Evolutionary conservation across 495 filamentous ascomycete genomes (phyloP), one percentile per base, ranked within the genome.

Genomic region (Tuber melanosporum): DNA sequence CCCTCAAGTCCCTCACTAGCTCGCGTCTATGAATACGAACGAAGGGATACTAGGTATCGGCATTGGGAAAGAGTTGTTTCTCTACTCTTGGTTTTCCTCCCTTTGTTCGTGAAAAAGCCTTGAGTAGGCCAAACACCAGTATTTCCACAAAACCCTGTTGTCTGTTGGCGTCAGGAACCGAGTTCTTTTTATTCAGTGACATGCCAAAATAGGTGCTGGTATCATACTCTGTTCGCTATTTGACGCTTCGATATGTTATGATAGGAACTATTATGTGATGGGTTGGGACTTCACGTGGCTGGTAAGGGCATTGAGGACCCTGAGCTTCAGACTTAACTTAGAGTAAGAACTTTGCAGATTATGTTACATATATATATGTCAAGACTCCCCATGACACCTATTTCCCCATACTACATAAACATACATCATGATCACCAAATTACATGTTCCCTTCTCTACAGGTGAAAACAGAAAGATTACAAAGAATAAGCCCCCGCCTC

Each of bases 261-360:
- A 12, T 6, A 66, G 7, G 57, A 66, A 12, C 22, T 57, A 52
- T 5, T 43, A 22, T 17, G 2, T n/a, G 32, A 15, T 41, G 3
- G 19, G 22, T 73, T 70, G 4, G 5, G 1, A 1, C 69, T 47
- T 80, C 78, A 79, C 78, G 75, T 77, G 78, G 44, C 1, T n/a
- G 32, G 10, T 32, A 32, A 26, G 42, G 14, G 3, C 19, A 17
- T 0, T 17, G 15, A 46, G 71, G 32, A 36, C 46, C 36, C 20
- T 3, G 22, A 47, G 49, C 26, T 57, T 22, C 10, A 32, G 26
- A 32, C 32, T 32, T 32, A 66, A 32, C 32, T 32, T 17, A 66
- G 47, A 22, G 47, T 49, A 12, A 66, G 57, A 66, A 32, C 12
- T 2, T 14, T 66, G 12, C 14, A 10, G 57, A 66, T 66, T 66